Percentiles rank a stretch among this genome's conserved stretches.
Evolutionary conservation across 768 basidiomycete species (phyloP).

Genomic region (Pleurotus giganteus): DNA sequence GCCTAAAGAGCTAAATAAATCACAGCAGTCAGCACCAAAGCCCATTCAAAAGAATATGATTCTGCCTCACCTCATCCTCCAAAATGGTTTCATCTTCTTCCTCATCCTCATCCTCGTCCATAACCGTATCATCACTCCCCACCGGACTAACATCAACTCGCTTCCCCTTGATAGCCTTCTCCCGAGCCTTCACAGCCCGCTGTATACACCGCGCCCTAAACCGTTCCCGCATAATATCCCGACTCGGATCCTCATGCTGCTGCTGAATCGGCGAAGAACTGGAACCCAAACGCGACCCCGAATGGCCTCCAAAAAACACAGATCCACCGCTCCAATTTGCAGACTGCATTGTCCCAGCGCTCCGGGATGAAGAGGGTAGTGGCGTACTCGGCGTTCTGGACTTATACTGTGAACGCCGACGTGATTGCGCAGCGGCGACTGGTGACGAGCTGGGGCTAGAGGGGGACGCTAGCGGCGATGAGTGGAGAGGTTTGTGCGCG

Average conservation of each 20-base stretch:
- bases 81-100: constrained; percentile 58
- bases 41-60: constrained; percentile 3
- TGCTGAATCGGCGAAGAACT: too few species aligned
- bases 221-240: constrained; percentile 53
- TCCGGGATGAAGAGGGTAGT: constrained; percentile 19
- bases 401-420: constrained; percentile 60
- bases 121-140: constrained; percentile 31
- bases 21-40: background rate
- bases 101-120: constrained; percentile 48
- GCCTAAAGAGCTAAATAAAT: constrained; percentile 58
- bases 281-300: too few species aligned
- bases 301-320: constrained; percentile 14
- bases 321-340: constrained; percentile 20
- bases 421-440: constrained; percentile 38
- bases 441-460: constrained; percentile 42
- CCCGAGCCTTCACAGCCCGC: constrained; percentile 55
- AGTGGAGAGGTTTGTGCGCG: constrained; percentile 14
- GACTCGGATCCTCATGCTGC: constrained; percentile 45
- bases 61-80: constrained; percentile 54
- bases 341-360: constrained; percentile 3
- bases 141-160: constrained; percentile 30
- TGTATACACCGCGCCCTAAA: constrained; percentile 63
- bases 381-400: constrained; percentile 29
- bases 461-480: constrained; percentile 53
- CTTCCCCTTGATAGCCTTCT: constrained; percentile 41